Conservation (phyloP, 352 stramenopile genomes). For the Phytopythium cucurbitacearum region DNA sequence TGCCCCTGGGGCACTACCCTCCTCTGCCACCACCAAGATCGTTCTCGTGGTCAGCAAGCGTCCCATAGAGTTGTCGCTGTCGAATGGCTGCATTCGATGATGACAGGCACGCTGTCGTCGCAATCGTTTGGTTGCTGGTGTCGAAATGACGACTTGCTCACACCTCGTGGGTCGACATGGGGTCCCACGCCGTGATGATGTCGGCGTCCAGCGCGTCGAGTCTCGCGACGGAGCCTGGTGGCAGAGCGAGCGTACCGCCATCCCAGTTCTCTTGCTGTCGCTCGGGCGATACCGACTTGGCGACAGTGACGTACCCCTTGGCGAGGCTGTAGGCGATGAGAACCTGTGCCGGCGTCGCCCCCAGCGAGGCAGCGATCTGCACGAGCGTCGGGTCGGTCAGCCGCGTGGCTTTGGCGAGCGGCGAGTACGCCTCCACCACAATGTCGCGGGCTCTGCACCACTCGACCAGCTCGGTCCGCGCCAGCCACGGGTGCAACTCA, state of each 20-base stretch:
- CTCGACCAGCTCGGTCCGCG: slow-evolving; percentile 26
- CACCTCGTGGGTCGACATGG: slow-evolving; percentile 18
- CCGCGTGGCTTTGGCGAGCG: slow-evolving; percentile 16
- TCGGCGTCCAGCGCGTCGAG: slow-evolving; percentile 20
- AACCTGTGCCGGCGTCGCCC: slow-evolving; percentile 24
- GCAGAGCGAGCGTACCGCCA: slow-evolving; percentile 9
- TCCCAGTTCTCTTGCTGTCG: slow-evolving; percentile 35
- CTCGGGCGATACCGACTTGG: slow-evolving; percentile 27
- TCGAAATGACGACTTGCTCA: not conserved
- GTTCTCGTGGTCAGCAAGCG: not conserved
- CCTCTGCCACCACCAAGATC: not conserved
- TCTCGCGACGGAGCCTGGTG: slow-evolving; percentile 11
- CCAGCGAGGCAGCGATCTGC: slow-evolving; percentile 13
- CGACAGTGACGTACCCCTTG: slow-evolving; percentile 30
- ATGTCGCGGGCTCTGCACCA: slow-evolving; percentile 28
- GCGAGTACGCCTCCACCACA: slow-evolving; percentile 28
- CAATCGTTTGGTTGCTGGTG: too few species aligned
- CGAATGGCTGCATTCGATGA: not conserved
- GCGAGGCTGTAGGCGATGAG: slow-evolving; percentile 28
- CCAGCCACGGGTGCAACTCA: slow-evolving; percentile 44
- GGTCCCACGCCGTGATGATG: slow-evolving; percentile 21
- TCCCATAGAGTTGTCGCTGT: not conserved
- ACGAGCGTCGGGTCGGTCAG: slow-evolving; percentile 17
- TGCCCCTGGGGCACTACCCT: not conserved
- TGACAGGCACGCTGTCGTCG: too few species aligned